Base-by-base conservation (phyloP, 176 grass and related monocot genomes). In the Areca catechu region DNA sequence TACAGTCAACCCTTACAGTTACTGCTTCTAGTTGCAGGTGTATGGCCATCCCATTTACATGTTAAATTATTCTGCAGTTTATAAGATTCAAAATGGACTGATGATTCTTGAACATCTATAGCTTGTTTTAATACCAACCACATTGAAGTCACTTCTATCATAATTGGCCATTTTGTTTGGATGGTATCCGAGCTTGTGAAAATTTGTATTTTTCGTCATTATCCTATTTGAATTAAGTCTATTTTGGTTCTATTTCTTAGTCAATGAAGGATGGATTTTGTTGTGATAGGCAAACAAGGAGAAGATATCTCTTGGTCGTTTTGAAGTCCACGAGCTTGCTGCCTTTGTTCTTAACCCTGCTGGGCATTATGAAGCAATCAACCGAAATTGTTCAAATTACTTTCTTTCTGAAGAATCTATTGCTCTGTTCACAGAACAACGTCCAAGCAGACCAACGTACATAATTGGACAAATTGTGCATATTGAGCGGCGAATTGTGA, bases 401-500 rank as follows among this genome's bases (percentile, higher is more conserved):
- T 92, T 76, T 62, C 83, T 98, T 24, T 98, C 87, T 0, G 84
- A 98, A 30, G 93, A 98, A 67, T 98, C 93, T 0, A 80, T 98
- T 52, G 93, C 87, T 53, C 73, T 98, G 21, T 98, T 98, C 63
- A 82, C 64, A 0, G 81, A 92, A 60, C 87, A 85, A n/a, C 78
- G 88, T 68, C 63, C 73, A 5, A 64, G 17, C 0, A 71, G 68
- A 21, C 88, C 88, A 0, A 25, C 67, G 6, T 85, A 85, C 60
- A 92, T 98, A 73, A 83, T 98, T 0, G 93, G 93, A 14, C 93
- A 98, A 74, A 89, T 98, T 5, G 93, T 98, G 60, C 93, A 98
- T 70, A 89, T 98, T 1, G 93, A 98, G 60, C 58, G 73, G 0
- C 72, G 78, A 24, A 18, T 72, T 14, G 65, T 9, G 16, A 74